phyloP scores from a whole-genome alignment of 441 rosid genomes.

The Dalechampia spathulata region DNA sequence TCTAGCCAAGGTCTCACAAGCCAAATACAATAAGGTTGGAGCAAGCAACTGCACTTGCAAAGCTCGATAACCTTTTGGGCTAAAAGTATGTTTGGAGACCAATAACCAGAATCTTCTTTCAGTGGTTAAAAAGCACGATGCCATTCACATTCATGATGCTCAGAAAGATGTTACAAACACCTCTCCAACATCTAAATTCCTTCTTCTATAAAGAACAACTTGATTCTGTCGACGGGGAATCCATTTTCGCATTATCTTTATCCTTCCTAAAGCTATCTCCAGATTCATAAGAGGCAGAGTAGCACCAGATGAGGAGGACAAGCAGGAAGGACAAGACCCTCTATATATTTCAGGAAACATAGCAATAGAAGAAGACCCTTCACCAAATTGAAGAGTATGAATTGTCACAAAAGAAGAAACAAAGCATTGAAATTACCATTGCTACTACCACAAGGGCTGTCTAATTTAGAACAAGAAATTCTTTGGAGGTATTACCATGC shows the following conservation, averaged over 20 bases:
- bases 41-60: constrained; percentile 3
- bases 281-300: neutral
- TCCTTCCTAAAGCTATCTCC: neutral
- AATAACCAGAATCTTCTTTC: neutral
- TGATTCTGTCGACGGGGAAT: constrained; percentile 10
- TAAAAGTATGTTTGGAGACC: neutral
- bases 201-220: constrained; percentile 5
- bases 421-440: neutral
- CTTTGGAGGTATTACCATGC: neutral
- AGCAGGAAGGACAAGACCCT: neutral
- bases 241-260: constrained; percentile 8
- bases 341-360: neutral
- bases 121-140: constrained; percentile 16
- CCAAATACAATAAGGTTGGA: constrained; percentile 2
- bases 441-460: too few species aligned
- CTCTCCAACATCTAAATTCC: constrained; percentile 17
- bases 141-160: constrained; percentile 11
- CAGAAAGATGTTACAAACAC: constrained; percentile 3
- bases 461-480: neutral
- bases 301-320: neutral
- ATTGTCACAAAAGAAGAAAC: neutral
- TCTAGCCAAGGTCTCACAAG: neutral
- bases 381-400: neutral
- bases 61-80: neutral
- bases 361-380: neutral